These are phyloP conservation scores for Amanita molliuscula DNA, from an alignment of 768 basidiomycete genomes.

Conservation along the genomic window DNA sequence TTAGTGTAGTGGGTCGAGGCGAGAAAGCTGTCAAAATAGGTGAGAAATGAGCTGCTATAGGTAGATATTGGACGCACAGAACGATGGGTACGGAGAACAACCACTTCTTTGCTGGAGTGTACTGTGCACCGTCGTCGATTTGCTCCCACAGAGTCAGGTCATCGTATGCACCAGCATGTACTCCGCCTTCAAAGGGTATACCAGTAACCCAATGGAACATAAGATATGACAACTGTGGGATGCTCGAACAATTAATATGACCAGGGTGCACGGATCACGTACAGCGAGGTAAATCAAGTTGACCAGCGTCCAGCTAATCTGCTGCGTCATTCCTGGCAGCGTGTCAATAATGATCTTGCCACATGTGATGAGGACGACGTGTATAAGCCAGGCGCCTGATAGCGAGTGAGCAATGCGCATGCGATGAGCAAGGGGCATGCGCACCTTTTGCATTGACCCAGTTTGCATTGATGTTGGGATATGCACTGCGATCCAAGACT, in stretches of 20 bases:
- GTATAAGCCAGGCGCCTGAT: slow-evolving; percentile 95
- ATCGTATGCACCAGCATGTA: slow-evolving; percentile 91
- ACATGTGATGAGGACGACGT: slow-evolving; percentile 81
- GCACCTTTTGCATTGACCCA: slow-evolving; percentile 95
- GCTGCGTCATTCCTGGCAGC: slow-evolving; percentile 87
- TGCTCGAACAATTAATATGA: slow-evolving; percentile 1
- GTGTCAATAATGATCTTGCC: slow-evolving; percentile 93
- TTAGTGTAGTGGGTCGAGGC: slow-evolving; percentile 97
- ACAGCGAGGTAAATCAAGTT: slow-evolving; percentile 88
- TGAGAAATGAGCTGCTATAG: not conserved
- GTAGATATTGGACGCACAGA: slow-evolving; percentile 45
- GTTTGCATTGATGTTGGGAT: slow-evolving; percentile 79
- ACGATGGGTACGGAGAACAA: slow-evolving; percentile 80
- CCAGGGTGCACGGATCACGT: slow-evolving; percentile 20
- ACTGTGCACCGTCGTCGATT: slow-evolving; percentile 97
- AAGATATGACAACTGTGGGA: slow-evolving; percentile 75
- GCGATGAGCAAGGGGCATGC: not conserved
- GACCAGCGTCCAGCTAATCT: slow-evolving; percentile 92
- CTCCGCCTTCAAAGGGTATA: slow-evolving; percentile 84
- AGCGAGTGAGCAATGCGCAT: not conserved
- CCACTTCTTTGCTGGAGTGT: slow-evolving; percentile 98
- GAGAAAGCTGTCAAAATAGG: slow-evolving; percentile 59
- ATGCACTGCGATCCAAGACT: slow-evolving; percentile 67
- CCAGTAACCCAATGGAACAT: slow-evolving; percentile 99
- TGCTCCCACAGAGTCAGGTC: slow-evolving; percentile 99